Evolutionary conservation across 2,329 filamentous ascomycete genomes (phyloP), one percentile per base, ranked within the genome.

Genomic region (Colletotrichum karsti): DNA sequence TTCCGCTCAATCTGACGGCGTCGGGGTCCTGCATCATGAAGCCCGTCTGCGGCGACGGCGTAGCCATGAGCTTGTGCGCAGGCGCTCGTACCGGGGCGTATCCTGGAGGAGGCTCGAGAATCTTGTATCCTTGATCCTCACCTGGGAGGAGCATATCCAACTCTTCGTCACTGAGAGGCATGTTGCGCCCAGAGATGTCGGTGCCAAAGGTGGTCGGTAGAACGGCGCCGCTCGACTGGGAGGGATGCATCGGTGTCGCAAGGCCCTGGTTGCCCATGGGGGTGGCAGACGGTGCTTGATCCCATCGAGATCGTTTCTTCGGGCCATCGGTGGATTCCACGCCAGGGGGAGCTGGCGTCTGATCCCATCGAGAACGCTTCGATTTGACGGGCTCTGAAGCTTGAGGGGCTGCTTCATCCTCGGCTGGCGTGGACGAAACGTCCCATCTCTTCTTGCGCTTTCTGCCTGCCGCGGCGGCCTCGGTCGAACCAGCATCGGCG

Each of bases 11-110:
- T 71, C 94, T 89, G 67, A 91, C 90, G 76, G 93, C 94, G 73
- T 97, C 94, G 8, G 94, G 93, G 73, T 99, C 94, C 77, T 98
- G 96, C 90, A 98, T 97, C 91, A 97, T 96, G 82, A 98, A 99
- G 3, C 96, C 96, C 44, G 88, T 89, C 24, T 92, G 85, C n/a
- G 93, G 89, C 13, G 90, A 87, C 41, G 93, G 90, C 13, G 94
- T 92, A 41, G 90, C 87, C 82, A 91, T 90, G 46, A 93, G 81
- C 77, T 93, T 93, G 77, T 94, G 90, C 37, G 94, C 87, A 56
- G 93, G 89, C 35, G 92, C 91, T 60, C 93, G 90, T 26, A 94
- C 88, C 5, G 95, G 94, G 51, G 93, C 94, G 77, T 98, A 99
- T 35, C 96, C 96, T 5, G 95, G 93, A 33, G 96, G 96, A 15